A percentile compares a stretch with the other conserved stretches of the same genome.
phyloP scores from a whole-genome alignment of 768 basidiomycete genomes.

The Paxillus rubicundulus region DNA sequence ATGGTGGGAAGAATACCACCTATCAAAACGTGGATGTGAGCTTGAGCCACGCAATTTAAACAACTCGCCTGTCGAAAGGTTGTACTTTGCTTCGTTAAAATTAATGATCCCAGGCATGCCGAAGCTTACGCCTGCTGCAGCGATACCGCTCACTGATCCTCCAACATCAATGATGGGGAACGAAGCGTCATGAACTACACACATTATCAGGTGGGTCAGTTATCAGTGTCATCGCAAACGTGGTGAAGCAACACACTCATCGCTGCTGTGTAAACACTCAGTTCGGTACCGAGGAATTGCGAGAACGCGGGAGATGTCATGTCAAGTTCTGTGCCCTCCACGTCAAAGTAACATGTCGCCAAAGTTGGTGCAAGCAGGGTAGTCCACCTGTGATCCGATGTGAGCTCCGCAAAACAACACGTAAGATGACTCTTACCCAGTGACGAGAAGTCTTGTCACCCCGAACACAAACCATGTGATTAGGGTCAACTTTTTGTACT shows the following conservation, averaged over 20 bases:
- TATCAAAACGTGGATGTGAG: too few species aligned
- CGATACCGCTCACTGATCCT: conserved; percentile 15
- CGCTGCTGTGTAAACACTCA: conserved; percentile 2
- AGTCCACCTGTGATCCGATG: conserved; percentile 8
- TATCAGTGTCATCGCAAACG: not conserved
- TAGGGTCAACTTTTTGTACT: not conserved
- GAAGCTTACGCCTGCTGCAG: conserved; percentile 8
- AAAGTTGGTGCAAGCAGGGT: conserved; percentile 9
- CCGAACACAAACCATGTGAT: conserved; percentile 7
- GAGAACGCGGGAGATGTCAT: conserved; percentile 7
- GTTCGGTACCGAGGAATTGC: not conserved
- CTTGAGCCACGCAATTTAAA: too few species aligned
- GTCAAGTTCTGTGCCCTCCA: conserved; percentile 3
- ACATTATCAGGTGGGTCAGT: not conserved
- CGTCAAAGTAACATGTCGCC: not conserved
- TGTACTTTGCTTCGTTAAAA: conserved; percentile 19
- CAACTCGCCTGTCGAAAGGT: conserved; percentile 11
- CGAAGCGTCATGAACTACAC: conserved; percentile 9
- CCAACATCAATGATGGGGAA: conserved; percentile 10
- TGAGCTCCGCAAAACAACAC: not conserved
- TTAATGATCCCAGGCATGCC: conserved; percentile 7
- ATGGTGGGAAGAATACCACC: conserved; percentile 12
- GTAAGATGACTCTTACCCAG: conserved; percentile 5
- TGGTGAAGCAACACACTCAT: not conserved
- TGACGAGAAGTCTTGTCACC: conserved; percentile 10